Evolutionary conservation across 441 rosid genomes (phyloP).

Genomic region (Populus trichocarpa): DNA sequence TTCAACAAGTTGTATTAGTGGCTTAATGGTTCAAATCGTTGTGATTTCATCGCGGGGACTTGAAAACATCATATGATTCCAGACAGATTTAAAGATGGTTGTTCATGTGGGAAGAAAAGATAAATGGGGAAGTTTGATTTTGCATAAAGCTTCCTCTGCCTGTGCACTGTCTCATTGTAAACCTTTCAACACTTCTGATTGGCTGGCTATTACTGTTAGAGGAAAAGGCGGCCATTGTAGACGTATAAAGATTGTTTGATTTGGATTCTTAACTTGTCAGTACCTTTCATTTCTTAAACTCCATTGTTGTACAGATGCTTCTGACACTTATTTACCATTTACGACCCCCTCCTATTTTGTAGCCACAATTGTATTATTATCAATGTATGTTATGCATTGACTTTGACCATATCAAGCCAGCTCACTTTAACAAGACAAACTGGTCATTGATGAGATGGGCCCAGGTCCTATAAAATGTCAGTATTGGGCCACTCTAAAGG

Average conservation of each 20-base stretch:
- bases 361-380: no score
- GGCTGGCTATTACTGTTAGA: background rate
- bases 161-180: background rate
- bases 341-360: no score
- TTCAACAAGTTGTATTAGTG: slow-evolving; percentile 49
- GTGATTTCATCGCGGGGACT: background rate
- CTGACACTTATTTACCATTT: background rate
- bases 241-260: background rate
- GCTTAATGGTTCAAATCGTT: background rate
- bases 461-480: background rate
- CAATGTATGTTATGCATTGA: no score
- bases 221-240: background rate
- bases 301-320: background rate
- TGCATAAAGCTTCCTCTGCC: background rate
- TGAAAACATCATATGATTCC: background rate
- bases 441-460: background rate
- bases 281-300: background rate
- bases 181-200: background rate
- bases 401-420: background rate
- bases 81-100: slow-evolving; percentile 6
- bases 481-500: background rate
- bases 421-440: background rate
- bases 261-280: background rate
- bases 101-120: background rate
- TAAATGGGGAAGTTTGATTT: background rate